Evolutionary conservation across 2,329 filamentous ascomycete genomes (phyloP).

Genomic region (Colletotrichum kahawae): DNA sequence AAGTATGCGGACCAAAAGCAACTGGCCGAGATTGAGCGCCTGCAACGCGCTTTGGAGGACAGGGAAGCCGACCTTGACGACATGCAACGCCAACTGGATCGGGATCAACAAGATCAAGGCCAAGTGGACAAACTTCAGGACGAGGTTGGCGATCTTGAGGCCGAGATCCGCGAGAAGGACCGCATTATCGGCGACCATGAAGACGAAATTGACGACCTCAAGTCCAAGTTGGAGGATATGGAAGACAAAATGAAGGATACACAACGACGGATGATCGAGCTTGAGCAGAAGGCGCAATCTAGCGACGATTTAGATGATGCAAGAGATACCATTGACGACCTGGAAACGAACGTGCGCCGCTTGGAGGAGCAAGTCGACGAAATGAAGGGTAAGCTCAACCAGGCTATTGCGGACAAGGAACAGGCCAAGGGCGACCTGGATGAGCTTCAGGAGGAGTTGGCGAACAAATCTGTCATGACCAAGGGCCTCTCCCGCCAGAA

Average conservation of each 20-base stretch:
- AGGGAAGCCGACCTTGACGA: conserved; percentile 66
- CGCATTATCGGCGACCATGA: conserved; percentile 75
- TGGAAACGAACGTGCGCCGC: conserved; percentile 58
- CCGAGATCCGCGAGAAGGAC: conserved; percentile 77
- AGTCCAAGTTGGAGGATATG: conserved; percentile 54
- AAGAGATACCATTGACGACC: conserved; percentile 61
- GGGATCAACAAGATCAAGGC: conserved; percentile 60
- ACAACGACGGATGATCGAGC: conserved; percentile 53
- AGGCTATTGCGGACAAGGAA: conserved; percentile 59
- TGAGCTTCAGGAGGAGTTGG: conserved; percentile 77
- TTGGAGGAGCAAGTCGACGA: conserved; percentile 61
- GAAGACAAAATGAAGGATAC: conserved; percentile 64
- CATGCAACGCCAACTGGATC: conserved; percentile 63
- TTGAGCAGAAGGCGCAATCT: conserved; percentile 61
- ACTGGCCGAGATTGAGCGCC: conserved; percentile 61
- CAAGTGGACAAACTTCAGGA: conserved; percentile 72
- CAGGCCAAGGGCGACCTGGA: conserved; percentile 64
- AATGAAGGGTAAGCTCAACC: conserved; percentile 57
- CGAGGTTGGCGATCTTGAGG: conserved; percentile 77
- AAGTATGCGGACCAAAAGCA: conserved; percentile 76
- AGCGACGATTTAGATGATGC: conserved; percentile 60
- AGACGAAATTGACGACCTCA: conserved; percentile 74
- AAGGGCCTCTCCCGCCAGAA: conserved; percentile 78
- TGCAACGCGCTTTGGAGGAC: conserved; percentile 62
- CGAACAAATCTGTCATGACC: conserved; percentile 78